Base-by-base conservation (phyloP, 2,329 filamentous ascomycete genomes). In the Cryphonectria japonica region DNA sequence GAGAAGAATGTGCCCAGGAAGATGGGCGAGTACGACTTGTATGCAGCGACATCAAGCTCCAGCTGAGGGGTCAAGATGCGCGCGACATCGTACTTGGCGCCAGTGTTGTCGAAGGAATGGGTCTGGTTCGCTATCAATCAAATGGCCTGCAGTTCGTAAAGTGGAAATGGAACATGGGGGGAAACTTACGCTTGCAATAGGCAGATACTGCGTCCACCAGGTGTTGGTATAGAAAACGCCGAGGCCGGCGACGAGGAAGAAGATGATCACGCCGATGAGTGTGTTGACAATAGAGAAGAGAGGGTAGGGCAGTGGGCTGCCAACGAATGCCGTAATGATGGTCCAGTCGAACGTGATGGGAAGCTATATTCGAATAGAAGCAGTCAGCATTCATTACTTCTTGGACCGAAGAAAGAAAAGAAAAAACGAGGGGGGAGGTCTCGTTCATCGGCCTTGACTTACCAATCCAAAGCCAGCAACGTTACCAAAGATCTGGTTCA, bases 311-410 rank as follows among this genome's bases (percentile, higher is more conserved):
- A 72, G n/a, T 3, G 70, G 70, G 14, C 67, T 69, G 60, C 67
- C 67, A 29, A 72, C 29, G 19, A 69, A 72, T 2, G 67, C 70
- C n/a, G 70, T 67, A 39, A 72, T 72, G 50, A 69, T 52, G 13
- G 67, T 72, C 70, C 70, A 72, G 50, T 72, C 70, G 32, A 72
- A 70, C 2, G 70, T 72, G 54, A 72, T 64, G 39, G 70, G 70
- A 32, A 72, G 67, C 70, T 69, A 32, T 54, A 13, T 13, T 4
- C 37, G 16, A 50, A 50, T 2, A 7, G 22, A 57, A 19, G 22
- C n/a, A 6, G 59, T 70, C 65, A 70, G 69, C n/a, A 32, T 2
- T 3, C 19, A 39, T 39, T 39, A 11, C 37, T 39, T 37, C 8
- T 22, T 1, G 34, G 4, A 6, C 13, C 29, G 3, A 50, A 29